Percentiles rank a stretch among this genome's conserved stretches.
Evolutionary conservation across 305 asterid genomes (phyloP).

Genomic region (Fraxinus platypoda): DNA sequence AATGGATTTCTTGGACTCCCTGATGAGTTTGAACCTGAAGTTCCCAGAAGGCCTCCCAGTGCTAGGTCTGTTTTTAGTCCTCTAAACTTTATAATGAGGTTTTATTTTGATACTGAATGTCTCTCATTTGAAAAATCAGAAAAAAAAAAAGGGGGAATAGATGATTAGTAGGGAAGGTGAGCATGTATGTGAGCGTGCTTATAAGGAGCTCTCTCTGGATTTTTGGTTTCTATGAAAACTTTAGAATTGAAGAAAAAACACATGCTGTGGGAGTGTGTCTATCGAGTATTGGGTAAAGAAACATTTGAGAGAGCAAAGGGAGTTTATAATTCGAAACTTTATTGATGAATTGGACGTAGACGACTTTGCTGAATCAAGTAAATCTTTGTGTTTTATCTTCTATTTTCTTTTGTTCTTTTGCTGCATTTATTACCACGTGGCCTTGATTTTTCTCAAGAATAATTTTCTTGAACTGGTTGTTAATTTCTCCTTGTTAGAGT

Average conservation of each 20-base stretch:
- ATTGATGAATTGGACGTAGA: background rate
- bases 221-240: background rate
- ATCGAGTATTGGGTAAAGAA: background rate
- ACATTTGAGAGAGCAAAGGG: background rate
- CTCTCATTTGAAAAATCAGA: background rate
- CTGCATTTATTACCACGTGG: background rate
- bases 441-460: background rate
- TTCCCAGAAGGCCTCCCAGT: slow-evolving; percentile 88
- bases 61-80: slow-evolving; percentile 56
- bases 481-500: background rate
- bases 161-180: background rate
- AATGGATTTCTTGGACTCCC: slow-evolving; percentile 97
- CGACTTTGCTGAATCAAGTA: background rate
- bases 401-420: background rate
- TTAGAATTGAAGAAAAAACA: background rate
- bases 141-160: too few species aligned
- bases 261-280: background rate
- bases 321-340: background rate
- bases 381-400: background rate
- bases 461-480: background rate
- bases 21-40: slow-evolving; percentile 87
- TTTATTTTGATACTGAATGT: background rate
- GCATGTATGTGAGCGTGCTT: background rate
- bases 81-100: background rate
- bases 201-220: background rate